phyloP scores from a whole-genome alignment of 148 eudicot genomes.

The Rhododendron mucronatum region DNA sequence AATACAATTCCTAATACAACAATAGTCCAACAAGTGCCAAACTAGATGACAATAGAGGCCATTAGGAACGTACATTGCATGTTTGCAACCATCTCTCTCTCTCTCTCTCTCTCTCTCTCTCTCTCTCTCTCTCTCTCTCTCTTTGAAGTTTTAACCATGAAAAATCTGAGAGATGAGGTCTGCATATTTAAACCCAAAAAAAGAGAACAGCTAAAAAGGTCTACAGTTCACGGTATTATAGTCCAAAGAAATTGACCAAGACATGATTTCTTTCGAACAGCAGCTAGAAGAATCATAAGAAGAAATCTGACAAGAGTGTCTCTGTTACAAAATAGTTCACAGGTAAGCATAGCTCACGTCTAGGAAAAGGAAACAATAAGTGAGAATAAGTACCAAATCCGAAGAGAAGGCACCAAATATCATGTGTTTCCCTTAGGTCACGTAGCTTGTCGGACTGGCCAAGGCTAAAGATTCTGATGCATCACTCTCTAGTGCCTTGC shows the following conservation, averaged over 20 bases:
- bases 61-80: background rate
- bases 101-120: too few species aligned
- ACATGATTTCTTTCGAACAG: background rate
- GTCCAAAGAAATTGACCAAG: background rate
- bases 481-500: slow-evolving; percentile 12
- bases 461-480: slow-evolving; percentile 12
- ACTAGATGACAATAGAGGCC: background rate
- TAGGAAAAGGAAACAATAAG: background rate
- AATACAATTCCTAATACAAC: background rate
- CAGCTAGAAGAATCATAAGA: background rate
- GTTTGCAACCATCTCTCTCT: too few species aligned
- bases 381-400: background rate
- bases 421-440: background rate
- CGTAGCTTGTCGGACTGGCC: slow-evolving; percentile 4
- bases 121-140: background rate
- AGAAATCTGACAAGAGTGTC: background rate
- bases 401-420: slow-evolving; percentile 7
- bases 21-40: background rate
- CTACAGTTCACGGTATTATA: background rate
- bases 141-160: background rate
- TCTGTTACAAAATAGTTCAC: background rate
- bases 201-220: background rate
- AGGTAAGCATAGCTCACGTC: background rate
- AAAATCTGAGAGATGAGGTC: background rate
- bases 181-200: background rate